Percentiles rank a stretch among this genome's conserved stretches.
These are phyloP conservation scores for Populus hybrid DNA, from an alignment of 441 rosid genomes.

Conservation along the genomic window DNA sequence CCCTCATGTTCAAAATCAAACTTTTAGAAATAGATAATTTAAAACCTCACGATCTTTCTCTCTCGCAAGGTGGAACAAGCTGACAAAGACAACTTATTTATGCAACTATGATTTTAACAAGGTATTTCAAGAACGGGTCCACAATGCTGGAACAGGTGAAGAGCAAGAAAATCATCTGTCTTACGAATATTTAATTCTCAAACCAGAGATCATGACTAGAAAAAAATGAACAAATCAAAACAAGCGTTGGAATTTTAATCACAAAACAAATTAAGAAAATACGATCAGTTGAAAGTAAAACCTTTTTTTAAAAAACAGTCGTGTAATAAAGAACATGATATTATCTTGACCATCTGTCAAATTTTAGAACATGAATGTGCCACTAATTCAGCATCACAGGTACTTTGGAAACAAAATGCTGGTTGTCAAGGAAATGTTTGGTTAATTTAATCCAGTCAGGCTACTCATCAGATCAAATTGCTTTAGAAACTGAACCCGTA, in stretches of 20 bases:
- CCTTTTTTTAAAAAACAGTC: background rate
- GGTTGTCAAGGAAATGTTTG: background rate
- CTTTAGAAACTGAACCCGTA: background rate
- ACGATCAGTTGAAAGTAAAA: background rate
- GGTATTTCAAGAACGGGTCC: background rate
- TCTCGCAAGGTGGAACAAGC: constrained; percentile 5
- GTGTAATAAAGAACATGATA: background rate
- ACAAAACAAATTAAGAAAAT: background rate
- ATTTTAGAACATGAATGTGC: background rate
- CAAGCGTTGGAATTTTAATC: background rate
- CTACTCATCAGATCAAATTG: background rate
- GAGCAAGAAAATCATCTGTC: background rate
- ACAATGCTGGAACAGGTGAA: background rate
- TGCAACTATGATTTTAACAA: background rate
- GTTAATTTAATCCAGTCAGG: background rate
- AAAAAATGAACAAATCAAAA: background rate
- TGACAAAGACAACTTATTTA: background rate
- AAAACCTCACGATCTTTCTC: background rate
- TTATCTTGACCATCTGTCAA: background rate
- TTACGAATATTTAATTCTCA: background rate
- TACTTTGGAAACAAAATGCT: background rate
- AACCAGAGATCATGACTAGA: background rate
- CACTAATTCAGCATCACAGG: background rate
- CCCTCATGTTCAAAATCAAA: constrained; percentile 1
- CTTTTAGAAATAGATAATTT: constrained; percentile 1